Conservation (phyloP, 2,329 filamentous ascomycete species). For the Neofusicoccum ribis region DNA sequence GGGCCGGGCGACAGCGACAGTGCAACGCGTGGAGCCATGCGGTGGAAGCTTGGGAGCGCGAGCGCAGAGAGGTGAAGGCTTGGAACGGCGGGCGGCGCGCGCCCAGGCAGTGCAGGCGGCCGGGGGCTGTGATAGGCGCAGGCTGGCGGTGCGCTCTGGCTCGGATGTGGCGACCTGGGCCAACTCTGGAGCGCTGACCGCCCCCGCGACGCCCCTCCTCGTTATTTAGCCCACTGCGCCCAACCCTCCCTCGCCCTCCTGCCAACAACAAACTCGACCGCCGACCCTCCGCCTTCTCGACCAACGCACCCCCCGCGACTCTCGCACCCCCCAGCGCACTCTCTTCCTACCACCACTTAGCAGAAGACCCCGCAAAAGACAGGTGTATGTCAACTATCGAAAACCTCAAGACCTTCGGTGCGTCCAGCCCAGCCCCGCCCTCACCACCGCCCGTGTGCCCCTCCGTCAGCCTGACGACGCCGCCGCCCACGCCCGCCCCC, state of each 20-base stretch:
- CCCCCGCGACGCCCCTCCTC: constrained; percentile 9
- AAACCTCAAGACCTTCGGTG: constrained; percentile 96
- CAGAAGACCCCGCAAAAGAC: constrained; percentile 58
- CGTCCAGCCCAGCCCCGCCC: constrained; percentile 39
- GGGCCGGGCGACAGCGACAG: neutral
- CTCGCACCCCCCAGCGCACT: constrained; percentile 18
- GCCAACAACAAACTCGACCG: constrained; percentile 2
- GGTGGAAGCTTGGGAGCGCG: neutral
- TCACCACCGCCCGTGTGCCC: constrained; percentile 29
- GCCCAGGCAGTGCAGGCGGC: constrained; percentile 1
- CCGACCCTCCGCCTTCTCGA: constrained; percentile 1
- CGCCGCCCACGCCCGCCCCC: neutral
- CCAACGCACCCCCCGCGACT: constrained; percentile 11
- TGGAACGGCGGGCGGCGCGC: no score
- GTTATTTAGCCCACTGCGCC: constrained; percentile 6
- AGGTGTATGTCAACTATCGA: constrained; percentile 94
- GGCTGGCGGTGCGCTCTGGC: neutral
- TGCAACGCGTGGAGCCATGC: neutral
- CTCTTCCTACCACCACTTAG: constrained; percentile 28
- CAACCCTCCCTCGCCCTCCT: constrained; percentile 5
- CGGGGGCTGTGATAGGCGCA: neutral
- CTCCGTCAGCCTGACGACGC: constrained; percentile 15
- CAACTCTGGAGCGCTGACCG: neutral
- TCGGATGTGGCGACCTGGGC: constrained; percentile 1
- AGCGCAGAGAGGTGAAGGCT: neutral